phyloP scores from a whole-genome alignment of 345 rosid genomes.

The Rhodamnia rubescens region DNA sequence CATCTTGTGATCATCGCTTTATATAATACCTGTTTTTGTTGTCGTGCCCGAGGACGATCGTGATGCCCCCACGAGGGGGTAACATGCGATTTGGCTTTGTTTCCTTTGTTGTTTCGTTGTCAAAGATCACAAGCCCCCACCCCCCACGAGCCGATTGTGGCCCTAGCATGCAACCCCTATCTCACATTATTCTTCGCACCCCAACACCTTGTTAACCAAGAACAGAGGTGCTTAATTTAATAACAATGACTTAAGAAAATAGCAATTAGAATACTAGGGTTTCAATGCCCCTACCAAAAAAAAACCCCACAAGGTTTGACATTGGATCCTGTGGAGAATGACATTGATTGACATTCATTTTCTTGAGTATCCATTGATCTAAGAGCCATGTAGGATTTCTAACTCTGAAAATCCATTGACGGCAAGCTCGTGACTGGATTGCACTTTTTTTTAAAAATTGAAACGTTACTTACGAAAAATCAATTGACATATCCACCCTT shows the following conservation, averaged over 20 bases:
- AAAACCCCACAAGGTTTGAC: background rate
- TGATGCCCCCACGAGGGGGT: constrained; percentile 47
- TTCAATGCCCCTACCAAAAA: background rate
- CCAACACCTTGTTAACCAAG: background rate
- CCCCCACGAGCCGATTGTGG: background rate
- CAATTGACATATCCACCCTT: background rate
- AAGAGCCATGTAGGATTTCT: background rate
- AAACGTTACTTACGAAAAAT: background rate
- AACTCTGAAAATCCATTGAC: background rate
- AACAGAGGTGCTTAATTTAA: background rate
- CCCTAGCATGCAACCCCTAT: background rate
- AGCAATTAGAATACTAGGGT: background rate
- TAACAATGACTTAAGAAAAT: background rate
- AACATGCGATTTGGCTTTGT: constrained; percentile 22
- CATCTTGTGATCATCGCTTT: background rate
- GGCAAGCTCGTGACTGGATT: background rate
- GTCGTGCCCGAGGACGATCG: constrained; percentile 28
- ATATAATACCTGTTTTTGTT: background rate
- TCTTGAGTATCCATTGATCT: background rate
- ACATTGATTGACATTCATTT: background rate
- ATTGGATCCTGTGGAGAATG: background rate
- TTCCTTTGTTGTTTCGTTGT: background rate
- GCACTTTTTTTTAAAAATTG: background rate
- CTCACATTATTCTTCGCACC: background rate
- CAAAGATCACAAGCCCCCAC: background rate